Conservation (phyloP, 208 protist genomes). For the Leishmania major region DNA sequence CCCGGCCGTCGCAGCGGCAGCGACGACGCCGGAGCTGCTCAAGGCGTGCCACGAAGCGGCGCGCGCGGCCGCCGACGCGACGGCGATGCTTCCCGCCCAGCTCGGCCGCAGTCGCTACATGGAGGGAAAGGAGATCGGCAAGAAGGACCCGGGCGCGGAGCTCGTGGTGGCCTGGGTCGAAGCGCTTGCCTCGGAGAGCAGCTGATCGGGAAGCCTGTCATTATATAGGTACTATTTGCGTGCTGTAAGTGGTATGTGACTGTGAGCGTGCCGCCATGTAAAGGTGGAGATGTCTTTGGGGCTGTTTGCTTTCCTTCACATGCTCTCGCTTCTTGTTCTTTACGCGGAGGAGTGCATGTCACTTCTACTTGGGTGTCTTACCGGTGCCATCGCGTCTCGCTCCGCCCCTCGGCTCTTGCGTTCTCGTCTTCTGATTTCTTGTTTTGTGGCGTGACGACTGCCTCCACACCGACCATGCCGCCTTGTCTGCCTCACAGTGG, state of each 20-base stretch:
- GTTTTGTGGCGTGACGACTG: neutral
- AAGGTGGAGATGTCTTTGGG: too few relatives aligned
- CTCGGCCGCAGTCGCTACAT: constrained; percentile 60
- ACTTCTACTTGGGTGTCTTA: neutral
- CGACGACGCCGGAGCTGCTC: constrained; percentile 39
- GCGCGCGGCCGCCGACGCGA: constrained; percentile 31
- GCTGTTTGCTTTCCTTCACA: too few relatives aligned
- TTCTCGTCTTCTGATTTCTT: neutral
- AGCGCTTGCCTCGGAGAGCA: constrained; percentile 6
- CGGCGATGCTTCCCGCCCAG: constrained; percentile 47
- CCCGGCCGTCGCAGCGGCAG: constrained; percentile 34
- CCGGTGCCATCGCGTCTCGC: neutral
- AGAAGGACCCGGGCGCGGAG: constrained; percentile 59
- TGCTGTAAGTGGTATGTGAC: neutral
- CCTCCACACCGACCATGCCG: neutral
- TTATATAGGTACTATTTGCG: neutral
- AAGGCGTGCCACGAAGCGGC: constrained; percentile 43
- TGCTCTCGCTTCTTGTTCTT: neutral
- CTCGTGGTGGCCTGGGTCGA: constrained; percentile 54
- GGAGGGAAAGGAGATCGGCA: constrained; percentile 62
- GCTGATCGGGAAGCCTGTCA: neutral
- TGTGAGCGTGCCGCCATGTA: too few relatives aligned
- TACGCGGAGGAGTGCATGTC: neutral
- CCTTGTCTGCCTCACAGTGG: neutral
- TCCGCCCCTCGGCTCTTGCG: neutral